Conservation (phyloP, 306 rosid species). For the Trifolium repens region DNA sequence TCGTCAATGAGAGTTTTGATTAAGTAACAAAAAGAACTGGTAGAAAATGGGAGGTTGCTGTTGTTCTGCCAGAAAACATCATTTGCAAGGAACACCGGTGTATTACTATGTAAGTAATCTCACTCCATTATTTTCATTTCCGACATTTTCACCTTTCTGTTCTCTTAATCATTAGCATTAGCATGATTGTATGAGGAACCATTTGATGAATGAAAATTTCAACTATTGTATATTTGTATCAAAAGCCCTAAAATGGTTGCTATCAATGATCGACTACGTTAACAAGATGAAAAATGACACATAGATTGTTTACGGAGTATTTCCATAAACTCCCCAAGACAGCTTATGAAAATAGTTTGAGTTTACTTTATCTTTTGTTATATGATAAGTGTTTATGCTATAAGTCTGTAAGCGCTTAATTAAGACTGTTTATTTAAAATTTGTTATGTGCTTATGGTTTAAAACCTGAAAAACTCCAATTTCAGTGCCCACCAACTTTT, state of each 20-base stretch:
- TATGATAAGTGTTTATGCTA: neutral
- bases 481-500: slow-evolving; percentile 68
- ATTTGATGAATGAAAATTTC: neutral
- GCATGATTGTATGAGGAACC: neutral
- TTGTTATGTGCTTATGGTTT: slow-evolving; percentile 27
- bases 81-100: slow-evolving; percentile 70
- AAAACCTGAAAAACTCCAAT: slow-evolving; percentile 31
- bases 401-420: neutral
- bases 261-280: neutral
- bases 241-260: neutral
- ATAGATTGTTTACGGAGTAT: neutral
- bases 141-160: neutral
- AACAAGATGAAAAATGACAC: neutral
- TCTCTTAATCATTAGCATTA: neutral
- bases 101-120: slow-evolving; percentile 69
- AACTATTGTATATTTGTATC: neutral
- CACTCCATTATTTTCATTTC: neutral
- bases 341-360: neutral
- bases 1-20: slow-evolving; percentile 44
- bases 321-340: neutral
- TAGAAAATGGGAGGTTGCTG: slow-evolving; percentile 87
- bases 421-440: neutral
- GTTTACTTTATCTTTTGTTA: neutral
- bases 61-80: slow-evolving; percentile 82
- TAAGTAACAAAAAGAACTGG: slow-evolving; percentile 42